Conservation (phyloP, 2,329 filamentous ascomycete species). For the Aspergillus floridensis region DNA sequence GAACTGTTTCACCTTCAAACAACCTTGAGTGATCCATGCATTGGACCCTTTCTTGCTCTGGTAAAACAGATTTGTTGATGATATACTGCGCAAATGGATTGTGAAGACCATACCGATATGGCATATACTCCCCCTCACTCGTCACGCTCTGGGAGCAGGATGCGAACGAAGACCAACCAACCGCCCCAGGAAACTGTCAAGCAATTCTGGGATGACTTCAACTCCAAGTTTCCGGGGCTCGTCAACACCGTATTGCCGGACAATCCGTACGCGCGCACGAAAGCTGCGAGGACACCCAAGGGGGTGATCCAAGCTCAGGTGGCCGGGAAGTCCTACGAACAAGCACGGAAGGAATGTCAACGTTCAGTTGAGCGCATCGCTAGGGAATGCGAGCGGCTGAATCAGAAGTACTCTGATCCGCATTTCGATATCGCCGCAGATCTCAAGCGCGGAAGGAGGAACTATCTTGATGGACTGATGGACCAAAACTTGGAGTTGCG, state of each 20-base stretch:
- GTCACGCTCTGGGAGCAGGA: constrained; percentile 33
- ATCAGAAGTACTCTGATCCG: constrained; percentile 82
- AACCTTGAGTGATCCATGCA: not conserved
- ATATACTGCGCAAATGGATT: constrained; percentile 23
- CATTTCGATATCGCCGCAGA: constrained; percentile 83
- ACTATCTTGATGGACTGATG: constrained; percentile 53
- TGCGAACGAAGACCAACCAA: constrained; percentile 45
- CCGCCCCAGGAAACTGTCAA: constrained; percentile 67
- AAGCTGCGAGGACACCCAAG: constrained; percentile 55
- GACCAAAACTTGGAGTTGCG: constrained; percentile 39
- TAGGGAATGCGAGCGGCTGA: constrained; percentile 67
- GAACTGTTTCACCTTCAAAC: not conserved
- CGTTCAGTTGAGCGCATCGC: constrained; percentile 59
- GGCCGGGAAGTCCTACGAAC: constrained; percentile 67
- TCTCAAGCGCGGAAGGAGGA: constrained; percentile 57
- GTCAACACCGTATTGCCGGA: constrained; percentile 69
- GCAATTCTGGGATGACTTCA: constrained; percentile 72
- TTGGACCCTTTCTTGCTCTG: not conserved
- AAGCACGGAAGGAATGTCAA: constrained; percentile 67
- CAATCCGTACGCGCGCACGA: constrained; percentile 62
- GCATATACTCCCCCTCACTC: constrained; percentile 26
- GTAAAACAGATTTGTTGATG: not conserved
- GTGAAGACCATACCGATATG: constrained; percentile 29
- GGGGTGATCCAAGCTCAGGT: constrained; percentile 55
- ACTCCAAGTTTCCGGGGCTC: constrained; percentile 68